phyloP scores from a whole-genome alignment of 192 early-diverging fungal genomes.

The Backusella luteola region DNA sequence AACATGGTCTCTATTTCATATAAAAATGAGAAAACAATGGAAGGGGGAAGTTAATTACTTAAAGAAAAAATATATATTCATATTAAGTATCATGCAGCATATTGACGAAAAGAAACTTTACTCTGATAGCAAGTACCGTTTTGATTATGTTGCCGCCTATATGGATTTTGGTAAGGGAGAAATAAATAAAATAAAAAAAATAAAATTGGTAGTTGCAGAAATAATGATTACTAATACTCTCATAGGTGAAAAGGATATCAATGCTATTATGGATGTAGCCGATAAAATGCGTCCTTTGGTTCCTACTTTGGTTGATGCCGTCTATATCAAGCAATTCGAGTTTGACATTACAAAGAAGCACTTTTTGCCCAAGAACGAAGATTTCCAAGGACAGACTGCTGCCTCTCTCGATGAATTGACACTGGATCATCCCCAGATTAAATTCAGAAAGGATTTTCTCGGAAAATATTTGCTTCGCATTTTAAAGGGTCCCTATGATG shows the following conservation, averaged over 20 bases:
- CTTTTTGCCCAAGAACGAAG: conserved; percentile 68
- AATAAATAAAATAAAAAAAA: background rate
- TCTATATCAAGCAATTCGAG: conserved; percentile 67
- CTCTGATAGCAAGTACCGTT: conserved; percentile 72
- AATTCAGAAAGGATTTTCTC: conserved; percentile 76
- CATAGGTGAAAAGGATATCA: conserved; percentile 52
- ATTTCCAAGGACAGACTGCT: conserved; percentile 43
- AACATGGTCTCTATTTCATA: background rate
- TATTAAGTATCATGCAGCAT: conserved; percentile 41
- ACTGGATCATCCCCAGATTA: conserved; percentile 64
- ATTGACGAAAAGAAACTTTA: conserved; percentile 70
- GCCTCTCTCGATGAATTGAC: conserved; percentile 43
- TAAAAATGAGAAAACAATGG: too few relatives aligned
- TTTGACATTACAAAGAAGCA: conserved; percentile 75
- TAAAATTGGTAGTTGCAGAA: background rate
- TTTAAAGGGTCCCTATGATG: conserved; percentile 45
- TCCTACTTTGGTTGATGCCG: conserved; percentile 72
- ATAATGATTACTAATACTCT: conserved; percentile 39
- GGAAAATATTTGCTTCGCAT: conserved; percentile 69
- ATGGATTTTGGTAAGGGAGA: conserved; percentile 58
- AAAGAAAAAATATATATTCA: background rate
- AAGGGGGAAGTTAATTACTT: background rate
- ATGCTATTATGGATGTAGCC: conserved; percentile 65
- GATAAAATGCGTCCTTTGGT: conserved; percentile 64
- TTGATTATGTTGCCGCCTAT: conserved; percentile 71